Evolutionary conservation across 2,329 filamentous ascomycete genomes (phyloP).

Genomic region (Colletotrichum truncatum): DNA sequence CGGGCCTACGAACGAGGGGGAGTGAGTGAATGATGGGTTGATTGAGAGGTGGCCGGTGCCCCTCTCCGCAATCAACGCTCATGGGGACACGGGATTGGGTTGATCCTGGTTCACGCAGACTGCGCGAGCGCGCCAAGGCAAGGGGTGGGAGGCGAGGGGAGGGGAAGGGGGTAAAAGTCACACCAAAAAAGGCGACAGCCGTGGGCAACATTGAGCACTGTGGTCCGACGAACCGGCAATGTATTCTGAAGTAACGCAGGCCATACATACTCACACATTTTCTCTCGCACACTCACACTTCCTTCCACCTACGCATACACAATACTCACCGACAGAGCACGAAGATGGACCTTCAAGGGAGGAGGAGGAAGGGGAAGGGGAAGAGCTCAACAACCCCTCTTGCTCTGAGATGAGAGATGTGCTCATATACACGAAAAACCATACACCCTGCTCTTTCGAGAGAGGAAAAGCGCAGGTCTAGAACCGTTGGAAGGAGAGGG

Average conservation of each 20-base stretch:
- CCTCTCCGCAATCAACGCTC: constrained; percentile 27
- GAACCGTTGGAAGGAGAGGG: not conserved
- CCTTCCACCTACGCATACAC: not conserved
- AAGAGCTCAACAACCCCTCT: not conserved
- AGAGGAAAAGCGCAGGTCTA: not conserved
- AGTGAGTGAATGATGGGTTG: not conserved
- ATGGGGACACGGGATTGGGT: constrained; percentile 15
- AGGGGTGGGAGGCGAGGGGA: not conserved
- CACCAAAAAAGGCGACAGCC: constrained; percentile 4
- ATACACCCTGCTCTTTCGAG: not conserved
- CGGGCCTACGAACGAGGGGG: constrained; percentile 12
- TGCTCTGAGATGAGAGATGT: not conserved
- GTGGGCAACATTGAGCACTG: constrained; percentile 20
- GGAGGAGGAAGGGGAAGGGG: not conserved
- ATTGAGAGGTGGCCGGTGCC: constrained; percentile 3
- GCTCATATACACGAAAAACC: not conserved
- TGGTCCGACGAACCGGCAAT: constrained; percentile 18
- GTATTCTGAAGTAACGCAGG: constrained; percentile 1
- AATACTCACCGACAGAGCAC: not conserved
- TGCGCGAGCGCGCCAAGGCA: constrained; percentile 6
- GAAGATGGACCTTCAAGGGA: not conserved
- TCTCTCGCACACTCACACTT: too few species aligned
- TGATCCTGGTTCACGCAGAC: constrained; percentile 20
- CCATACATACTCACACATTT: constrained; percentile 6
- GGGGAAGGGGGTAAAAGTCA: not conserved